Conservation (phyloP, 768 basidiomycete genomes). For the Podaxis carcinomalis region DNA sequence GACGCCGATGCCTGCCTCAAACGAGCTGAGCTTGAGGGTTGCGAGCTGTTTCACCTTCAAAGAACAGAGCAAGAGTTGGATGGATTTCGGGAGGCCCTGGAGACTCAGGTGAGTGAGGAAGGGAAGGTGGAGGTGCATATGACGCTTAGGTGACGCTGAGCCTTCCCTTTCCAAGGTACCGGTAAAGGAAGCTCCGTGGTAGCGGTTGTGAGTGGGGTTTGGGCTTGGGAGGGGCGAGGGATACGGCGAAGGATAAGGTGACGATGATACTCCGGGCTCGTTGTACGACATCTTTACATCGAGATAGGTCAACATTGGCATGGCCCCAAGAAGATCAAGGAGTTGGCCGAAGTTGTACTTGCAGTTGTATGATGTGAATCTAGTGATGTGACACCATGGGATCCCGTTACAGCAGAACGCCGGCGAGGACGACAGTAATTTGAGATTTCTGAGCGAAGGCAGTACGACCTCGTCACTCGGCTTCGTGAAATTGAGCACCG, state of each 20-base stretch:
- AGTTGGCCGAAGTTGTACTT: conserved; percentile 10
- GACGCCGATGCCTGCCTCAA: conserved; percentile 9
- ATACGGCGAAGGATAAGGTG: conserved; percentile 9
- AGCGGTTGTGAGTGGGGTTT: neutral
- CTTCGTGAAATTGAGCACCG: neutral
- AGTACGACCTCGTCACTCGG: neutral
- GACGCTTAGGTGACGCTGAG: conserved; percentile 5
- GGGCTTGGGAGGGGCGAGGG: conserved; percentile 7
- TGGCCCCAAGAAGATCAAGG: conserved; percentile 9
- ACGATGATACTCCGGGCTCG: conserved; percentile 5
- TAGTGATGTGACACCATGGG: conserved; percentile 5
- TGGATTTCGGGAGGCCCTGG: conserved; percentile 8
- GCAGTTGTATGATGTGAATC: conserved; percentile 8
- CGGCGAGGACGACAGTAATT: conserved; percentile 6
- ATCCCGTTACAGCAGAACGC: conserved; percentile 6
- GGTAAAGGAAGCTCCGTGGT: neutral
- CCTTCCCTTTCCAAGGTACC: neutral
- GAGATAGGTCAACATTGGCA: conserved; percentile 8
- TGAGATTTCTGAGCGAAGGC: conserved; percentile 1
- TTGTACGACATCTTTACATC: conserved; percentile 10
- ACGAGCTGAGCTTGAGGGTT: conserved; percentile 7
- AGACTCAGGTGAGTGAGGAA: conserved; percentile 8
- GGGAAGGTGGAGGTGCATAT: conserved; percentile 5
- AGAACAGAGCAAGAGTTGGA: conserved; percentile 3
- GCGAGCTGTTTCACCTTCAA: conserved; percentile 4